These are phyloP conservation scores for Pseudogymnoascus sp. DNA, from an alignment of 2,329 filamentous ascomycete species.

Conservation along the genomic window DNA sequence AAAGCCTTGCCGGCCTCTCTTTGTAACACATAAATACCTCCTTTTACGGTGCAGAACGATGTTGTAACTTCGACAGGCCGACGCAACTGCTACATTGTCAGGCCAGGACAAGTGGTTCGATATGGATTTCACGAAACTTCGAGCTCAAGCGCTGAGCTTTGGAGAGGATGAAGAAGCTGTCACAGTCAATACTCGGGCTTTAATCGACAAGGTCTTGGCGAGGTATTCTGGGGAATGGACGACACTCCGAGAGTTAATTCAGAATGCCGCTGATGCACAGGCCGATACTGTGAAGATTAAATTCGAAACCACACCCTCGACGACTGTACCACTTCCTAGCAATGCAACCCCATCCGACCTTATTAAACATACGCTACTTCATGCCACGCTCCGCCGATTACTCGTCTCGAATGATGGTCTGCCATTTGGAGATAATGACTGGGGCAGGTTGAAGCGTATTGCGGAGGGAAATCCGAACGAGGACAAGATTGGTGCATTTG, in stretches of 20 bases:
- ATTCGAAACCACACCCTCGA: constrained; percentile 84
- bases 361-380: constrained; percentile 73
- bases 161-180: constrained; percentile 93
- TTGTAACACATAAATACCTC: not conserved
- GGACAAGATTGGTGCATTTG: constrained; percentile 97
- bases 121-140: constrained; percentile 71
- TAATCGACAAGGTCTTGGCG: constrained; percentile 96
- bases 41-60: not conserved
- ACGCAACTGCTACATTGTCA: not conserved
- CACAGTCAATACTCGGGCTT: constrained; percentile 89
- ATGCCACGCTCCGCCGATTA: constrained; percentile 82
- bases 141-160: constrained; percentile 77
- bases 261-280: constrained; percentile 96
- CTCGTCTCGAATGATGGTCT: constrained; percentile 89
- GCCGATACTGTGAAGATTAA: constrained; percentile 84
- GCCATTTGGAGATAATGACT: constrained; percentile 83
- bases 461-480: constrained; percentile 99
- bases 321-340: constrained; percentile 58
- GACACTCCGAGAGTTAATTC: constrained; percentile 82
- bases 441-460: constrained; percentile 88
- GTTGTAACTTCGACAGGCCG: not conserved
- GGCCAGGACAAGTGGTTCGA: constrained; percentile 10
- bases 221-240: constrained; percentile 96
- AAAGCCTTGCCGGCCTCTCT: not conserved
- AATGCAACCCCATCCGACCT: constrained; percentile 61